Conservation (phyloP, 2,329 filamentous ascomycete genomes). For the Aspergillus aculeatinus region DNA sequence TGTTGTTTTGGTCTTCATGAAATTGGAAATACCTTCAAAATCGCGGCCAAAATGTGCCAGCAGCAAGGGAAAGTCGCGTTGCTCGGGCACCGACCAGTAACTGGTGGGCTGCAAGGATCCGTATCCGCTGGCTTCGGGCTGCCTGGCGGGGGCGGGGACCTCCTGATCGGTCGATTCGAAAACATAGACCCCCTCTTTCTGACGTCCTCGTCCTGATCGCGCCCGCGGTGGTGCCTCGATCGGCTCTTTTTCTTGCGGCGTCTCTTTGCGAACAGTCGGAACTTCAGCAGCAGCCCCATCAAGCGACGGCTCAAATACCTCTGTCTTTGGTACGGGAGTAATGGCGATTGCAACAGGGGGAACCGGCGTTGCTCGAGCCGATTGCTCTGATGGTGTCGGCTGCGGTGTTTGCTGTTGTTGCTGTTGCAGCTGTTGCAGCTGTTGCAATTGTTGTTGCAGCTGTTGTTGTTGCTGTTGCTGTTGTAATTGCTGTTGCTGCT, state of each 20-base stretch:
- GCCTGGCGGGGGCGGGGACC: constrained; percentile 20
- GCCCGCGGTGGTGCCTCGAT: constrained; percentile 24
- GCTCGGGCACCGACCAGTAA: constrained; percentile 54
- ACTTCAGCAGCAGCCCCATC: constrained; percentile 21
- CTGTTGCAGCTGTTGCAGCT: constrained; percentile 19
- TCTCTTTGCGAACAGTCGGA: constrained; percentile 28
- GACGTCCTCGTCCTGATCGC: constrained; percentile 30
- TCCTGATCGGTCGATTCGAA: constrained; percentile 38
- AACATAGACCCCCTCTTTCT: constrained; percentile 36
- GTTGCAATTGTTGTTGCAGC: constrained; percentile 3
- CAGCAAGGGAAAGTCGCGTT: constrained; percentile 47
- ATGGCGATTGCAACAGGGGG: constrained; percentile 18
- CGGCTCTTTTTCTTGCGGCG: constrained; percentile 25
- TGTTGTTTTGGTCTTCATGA: constrained; percentile 54
- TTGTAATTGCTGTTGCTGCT: constrained; percentile 15
- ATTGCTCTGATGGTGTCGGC: constrained; percentile 13
- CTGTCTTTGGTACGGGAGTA: constrained; percentile 28
- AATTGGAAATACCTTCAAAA: constrained; percentile 50
- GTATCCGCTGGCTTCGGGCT: constrained; percentile 32
- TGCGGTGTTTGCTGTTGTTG: constrained; percentile 20
- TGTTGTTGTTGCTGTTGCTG: constrained; percentile 19
- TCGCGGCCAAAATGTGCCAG: constrained; percentile 50
- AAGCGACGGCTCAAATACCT: constrained; percentile 21
- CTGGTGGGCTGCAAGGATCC: constrained; percentile 47
- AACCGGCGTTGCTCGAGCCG: background rate